Conservation (phyloP, 2,329 filamentous ascomycete genomes). For the Sporothrix mexicana region DNA sequence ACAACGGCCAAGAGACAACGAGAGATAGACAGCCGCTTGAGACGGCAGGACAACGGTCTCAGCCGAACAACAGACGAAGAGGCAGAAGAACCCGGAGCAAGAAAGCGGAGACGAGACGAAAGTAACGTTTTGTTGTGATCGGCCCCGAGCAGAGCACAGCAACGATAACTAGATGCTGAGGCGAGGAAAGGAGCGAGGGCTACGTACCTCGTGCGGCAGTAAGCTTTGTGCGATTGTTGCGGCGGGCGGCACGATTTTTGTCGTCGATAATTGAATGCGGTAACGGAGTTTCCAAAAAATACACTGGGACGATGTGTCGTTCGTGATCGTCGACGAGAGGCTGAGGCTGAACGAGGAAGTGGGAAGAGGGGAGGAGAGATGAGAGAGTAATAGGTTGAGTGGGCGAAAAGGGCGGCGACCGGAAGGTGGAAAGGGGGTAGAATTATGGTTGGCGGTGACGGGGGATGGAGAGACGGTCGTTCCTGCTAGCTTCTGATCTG, state of each 20-base stretch:
- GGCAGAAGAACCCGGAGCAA: neutral
- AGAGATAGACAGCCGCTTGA: neutral
- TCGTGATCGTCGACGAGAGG: slow-evolving; percentile 10
- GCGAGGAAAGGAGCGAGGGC: neutral
- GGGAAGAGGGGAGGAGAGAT: slow-evolving; percentile 17
- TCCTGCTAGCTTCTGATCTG: too few relatives aligned
- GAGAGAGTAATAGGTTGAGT: slow-evolving; percentile 22
- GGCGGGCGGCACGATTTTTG: neutral
- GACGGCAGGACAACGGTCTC: slow-evolving; percentile 12
- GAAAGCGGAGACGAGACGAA: slow-evolving; percentile 22
- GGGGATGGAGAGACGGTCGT: neutral
- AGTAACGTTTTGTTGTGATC: slow-evolving; percentile 11
- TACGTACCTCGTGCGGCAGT: slow-evolving; percentile 22
- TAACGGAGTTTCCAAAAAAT: neutral
- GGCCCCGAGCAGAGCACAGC: slow-evolving; percentile 8
- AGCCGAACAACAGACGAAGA: neutral
- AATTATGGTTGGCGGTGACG: slow-evolving; percentile 37
- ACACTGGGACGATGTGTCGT: neutral
- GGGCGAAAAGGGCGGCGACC: slow-evolving; percentile 20
- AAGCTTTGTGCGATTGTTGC: slow-evolving; percentile 20
- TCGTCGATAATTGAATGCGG: neutral
- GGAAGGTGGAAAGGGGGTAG: slow-evolving; percentile 36
- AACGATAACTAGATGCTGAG: neutral
- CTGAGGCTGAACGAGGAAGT: slow-evolving; percentile 7
- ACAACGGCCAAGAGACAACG: neutral